Evolutionary conservation across 495 filamentous ascomycete genomes (phyloP), one percentile per base, ranked within the genome.

Genomic region (Immersiella caudata): DNA sequence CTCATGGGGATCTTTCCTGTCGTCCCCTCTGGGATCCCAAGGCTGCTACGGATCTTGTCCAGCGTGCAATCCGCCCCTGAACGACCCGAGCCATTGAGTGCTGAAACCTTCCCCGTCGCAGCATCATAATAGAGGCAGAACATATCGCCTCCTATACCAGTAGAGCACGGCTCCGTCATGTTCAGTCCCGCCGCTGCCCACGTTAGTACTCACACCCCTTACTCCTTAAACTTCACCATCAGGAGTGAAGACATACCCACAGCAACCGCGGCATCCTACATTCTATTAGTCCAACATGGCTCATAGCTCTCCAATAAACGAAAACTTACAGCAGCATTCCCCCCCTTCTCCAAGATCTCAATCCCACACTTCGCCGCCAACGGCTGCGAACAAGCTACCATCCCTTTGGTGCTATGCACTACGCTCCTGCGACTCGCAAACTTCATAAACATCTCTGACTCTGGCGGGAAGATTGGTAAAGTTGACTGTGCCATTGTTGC

Each of bases 91-190:
- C 94, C 96, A 78, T 99, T 99, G 68, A 99, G 78, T 9, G 92
- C 91, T 67, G 88, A 89, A 12, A 97, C 87, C 65, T 89, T 91
- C 71, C 89, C 89, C 0, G 89, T 94, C 69, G 90, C 86, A 59
- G 91, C 90, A 73, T 93, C 84, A 80, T 96, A 98, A 84, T 89
- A 98, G 11, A 99, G 88, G 76, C 93, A 96, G 83, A 99, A 99
- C 88, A 97, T 93, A 79, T 99, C 95, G 35, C 95, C 95, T 66
- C 96, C 95, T 68, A 99, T 97, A n/a, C 95, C 95, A 2, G 95
- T 98, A 0, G 90, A 93, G 50, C 89, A 86, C 14, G 95, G 96
- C 74, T 99, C 96, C 4, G 96, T 96, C 77, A 98, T 88, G 79
- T 97, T 97, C 26, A 99, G 79, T 27, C 86, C 92, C 46, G 95